A percentile compares a stretch with the other conserved stretches of the same genome.
These are phyloP conservation scores for Botrytis pseudocinerea DNA, from an alignment of 2,329 filamentous ascomycete genomes.

Conservation along the genomic window DNA sequence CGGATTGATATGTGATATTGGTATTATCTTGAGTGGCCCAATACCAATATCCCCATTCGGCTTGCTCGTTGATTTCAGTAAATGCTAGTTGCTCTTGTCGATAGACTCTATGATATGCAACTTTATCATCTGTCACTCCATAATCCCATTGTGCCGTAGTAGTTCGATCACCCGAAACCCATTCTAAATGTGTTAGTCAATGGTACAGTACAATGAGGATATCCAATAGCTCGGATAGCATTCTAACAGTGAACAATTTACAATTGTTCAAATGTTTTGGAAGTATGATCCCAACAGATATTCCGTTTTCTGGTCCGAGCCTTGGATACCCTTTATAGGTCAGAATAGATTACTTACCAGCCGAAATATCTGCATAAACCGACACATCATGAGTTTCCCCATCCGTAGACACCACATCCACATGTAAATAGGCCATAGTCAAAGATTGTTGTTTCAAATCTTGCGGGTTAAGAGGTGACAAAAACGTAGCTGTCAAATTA, in stretches of 20 bases:
- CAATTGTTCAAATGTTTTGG: background rate
- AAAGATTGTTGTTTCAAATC: slow-evolving; percentile 69
- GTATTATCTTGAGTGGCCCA: slow-evolving; percentile 64
- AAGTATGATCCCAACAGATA: background rate
- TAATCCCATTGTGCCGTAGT: slow-evolving; percentile 64
- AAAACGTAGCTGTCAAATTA: slow-evolving; percentile 66
- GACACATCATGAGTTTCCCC: slow-evolving; percentile 63
- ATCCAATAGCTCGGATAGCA: background rate
- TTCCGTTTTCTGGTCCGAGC: background rate
- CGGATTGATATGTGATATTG: slow-evolving; percentile 67
- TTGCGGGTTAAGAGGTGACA: slow-evolving; percentile 67
- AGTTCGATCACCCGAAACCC: slow-evolving; percentile 62
- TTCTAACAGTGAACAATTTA: background rate
- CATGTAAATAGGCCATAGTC: slow-evolving; percentile 68
- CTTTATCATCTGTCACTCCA: slow-evolving; percentile 46
- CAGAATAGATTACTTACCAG: slow-evolving; percentile 50
- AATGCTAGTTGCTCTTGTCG: slow-evolving; percentile 63
- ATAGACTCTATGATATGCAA: slow-evolving; percentile 66
- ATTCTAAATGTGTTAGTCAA: slow-evolving; percentile 54
- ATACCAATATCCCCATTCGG: slow-evolving; percentile 80
- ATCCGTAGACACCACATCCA: slow-evolving; percentile 63
- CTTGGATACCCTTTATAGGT: background rate
- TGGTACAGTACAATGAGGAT: background rate
- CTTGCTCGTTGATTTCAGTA: slow-evolving; percentile 66
- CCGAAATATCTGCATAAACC: slow-evolving; percentile 71